Conservation (phyloP, 2,329 filamentous ascomycete species). For the Diaporthe amygdali region DNA sequence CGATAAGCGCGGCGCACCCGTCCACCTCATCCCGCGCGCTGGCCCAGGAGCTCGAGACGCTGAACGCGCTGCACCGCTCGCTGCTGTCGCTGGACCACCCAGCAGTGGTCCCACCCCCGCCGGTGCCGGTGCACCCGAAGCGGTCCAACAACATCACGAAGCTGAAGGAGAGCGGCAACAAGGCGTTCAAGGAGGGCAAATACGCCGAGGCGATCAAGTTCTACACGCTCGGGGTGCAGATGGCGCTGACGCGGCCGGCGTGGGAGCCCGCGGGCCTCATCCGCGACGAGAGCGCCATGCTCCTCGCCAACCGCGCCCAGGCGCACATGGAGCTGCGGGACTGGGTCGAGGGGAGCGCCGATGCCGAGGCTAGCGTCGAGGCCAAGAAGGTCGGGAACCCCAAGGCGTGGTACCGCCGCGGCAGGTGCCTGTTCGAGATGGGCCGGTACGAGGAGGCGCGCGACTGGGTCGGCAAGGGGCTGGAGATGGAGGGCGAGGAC, state of each 20-base stretch:
- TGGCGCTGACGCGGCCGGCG: slow-evolving; percentile 79
- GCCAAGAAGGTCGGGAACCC: slow-evolving; percentile 85
- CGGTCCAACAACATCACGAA: slow-evolving; percentile 87
- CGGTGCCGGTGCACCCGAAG: slow-evolving; percentile 91
- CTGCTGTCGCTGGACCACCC: slow-evolving; percentile 71
- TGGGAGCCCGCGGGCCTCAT: slow-evolving; percentile 90
- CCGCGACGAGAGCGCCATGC: slow-evolving; percentile 78
- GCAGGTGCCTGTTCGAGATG: slow-evolving; percentile 90
- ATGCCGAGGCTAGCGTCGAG: slow-evolving; percentile 88
- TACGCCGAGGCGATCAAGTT: slow-evolving; percentile 78
- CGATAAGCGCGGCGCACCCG: slow-evolving; percentile 59
- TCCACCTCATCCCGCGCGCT: slow-evolving; percentile 54
- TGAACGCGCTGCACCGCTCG: slow-evolving; percentile 80
- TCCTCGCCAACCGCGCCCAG: slow-evolving; percentile 90
- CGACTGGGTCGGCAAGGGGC: slow-evolving; percentile 75
- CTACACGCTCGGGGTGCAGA: slow-evolving; percentile 86
- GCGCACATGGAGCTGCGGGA: slow-evolving; percentile 81
- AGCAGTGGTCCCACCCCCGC: slow-evolving; percentile 77
- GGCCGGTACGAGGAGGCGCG: slow-evolving; percentile 80
- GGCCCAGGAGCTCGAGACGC: slow-evolving; percentile 68
- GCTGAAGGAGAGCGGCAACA: slow-evolving; percentile 87
- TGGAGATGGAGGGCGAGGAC: slow-evolving; percentile 83
- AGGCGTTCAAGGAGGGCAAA: slow-evolving; percentile 77
- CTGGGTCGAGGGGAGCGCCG: slow-evolving; percentile 87
- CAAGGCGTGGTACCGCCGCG: slow-evolving; percentile 93